Evolutionary conservation across 345 rosid genomes (phyloP), one percentile per base, ranked within the genome.

Genomic region (Rhodamnia argentea): DNA sequence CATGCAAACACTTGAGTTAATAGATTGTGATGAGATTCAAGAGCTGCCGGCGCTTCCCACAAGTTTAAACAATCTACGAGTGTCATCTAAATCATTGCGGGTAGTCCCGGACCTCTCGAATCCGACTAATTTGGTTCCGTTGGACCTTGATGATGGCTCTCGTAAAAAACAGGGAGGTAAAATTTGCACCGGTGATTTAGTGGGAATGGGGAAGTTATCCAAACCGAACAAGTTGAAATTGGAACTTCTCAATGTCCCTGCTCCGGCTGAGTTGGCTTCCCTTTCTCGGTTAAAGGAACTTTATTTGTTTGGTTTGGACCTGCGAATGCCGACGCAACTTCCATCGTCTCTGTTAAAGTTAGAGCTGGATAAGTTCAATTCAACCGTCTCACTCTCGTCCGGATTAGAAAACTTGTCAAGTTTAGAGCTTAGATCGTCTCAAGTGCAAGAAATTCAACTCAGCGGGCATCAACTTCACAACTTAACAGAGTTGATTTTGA

Each of bases 371-470:
- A 0, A 6, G 2, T 6, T 59, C 0, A 59, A n/a, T 59, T 59
- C 37, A n/a, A 1, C 18, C 3, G 6, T 59, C 15, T n/a, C 70
- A n/a, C 37, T 59, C 37, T 13, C 18, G 6, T 59, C 18, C 16
- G 13, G n/a, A 59, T n/a, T n/a, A n/a, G 70, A 59, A 13, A 59
- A 59, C n/a, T 13, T 59, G 70, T 59, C 32, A 59, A n/a, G 0
- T 1, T 2, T 59, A 59, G 0, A 0, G 0, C 9, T 59, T 9
- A 12, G 0, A 3, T 0, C 0, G 1, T n/a, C 14, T 59, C 0
- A 0, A 59, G 4, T 59, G 9, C 70, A 59, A 59, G 70, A 59
- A n/a, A 59, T 59, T 59, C 32, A 59, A 59, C 32, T 59, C 8
- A 0, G n/a, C 0, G 37, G 70, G 70, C 9, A n/a, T 59, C 64